A percentile compares a stretch with the other conserved stretches of the same genome.
Evolutionary conservation across 345 rosid genomes (phyloP).

Genomic region (Eutrema heterophyllum): DNA sequence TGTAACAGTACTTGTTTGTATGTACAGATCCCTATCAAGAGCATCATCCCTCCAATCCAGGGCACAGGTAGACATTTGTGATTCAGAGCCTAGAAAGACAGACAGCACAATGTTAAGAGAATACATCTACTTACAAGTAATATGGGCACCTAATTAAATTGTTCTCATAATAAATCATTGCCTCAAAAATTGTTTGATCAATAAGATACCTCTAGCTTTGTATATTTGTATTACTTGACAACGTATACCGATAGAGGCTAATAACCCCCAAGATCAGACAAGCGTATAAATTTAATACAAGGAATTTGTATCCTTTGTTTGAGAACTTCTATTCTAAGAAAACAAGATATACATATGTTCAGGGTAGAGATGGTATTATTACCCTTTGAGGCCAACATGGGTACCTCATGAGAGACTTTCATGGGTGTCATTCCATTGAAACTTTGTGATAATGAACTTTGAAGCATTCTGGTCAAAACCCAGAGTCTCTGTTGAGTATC

Average conservation of each 20-base stretch:
- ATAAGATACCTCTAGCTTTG: constrained; percentile 13
- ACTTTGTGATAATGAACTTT: constrained; percentile 71
- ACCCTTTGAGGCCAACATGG: constrained; percentile 40
- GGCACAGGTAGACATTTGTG: constrained; percentile 48
- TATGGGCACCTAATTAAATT: background rate
- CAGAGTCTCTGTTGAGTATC: constrained; percentile 57
- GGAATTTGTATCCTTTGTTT: background rate
- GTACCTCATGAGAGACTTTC: constrained; percentile 39
- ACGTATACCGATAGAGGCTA: background rate
- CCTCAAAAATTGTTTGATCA: background rate
- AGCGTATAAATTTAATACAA: background rate
- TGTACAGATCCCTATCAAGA: constrained; percentile 89
- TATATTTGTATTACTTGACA: constrained; percentile 1
- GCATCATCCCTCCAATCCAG: constrained; percentile 77
- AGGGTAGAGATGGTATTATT: constrained; percentile 31
- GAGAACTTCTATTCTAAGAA: background rate
- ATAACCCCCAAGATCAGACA: background rate
- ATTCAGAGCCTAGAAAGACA: constrained; percentile 56
- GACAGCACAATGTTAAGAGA: background rate
- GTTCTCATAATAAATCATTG: background rate
- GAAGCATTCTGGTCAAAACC: constrained; percentile 76
- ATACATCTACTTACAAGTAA: background rate
- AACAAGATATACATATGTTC: background rate
- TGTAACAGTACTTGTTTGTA: constrained; percentile 73
- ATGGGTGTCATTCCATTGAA: constrained; percentile 62